A percentile compares a stretch with the other conserved stretches of the same genome.
phyloP scores from a whole-genome alignment of 306 rosid species.

The Lathyrus tuberosus region DNA sequence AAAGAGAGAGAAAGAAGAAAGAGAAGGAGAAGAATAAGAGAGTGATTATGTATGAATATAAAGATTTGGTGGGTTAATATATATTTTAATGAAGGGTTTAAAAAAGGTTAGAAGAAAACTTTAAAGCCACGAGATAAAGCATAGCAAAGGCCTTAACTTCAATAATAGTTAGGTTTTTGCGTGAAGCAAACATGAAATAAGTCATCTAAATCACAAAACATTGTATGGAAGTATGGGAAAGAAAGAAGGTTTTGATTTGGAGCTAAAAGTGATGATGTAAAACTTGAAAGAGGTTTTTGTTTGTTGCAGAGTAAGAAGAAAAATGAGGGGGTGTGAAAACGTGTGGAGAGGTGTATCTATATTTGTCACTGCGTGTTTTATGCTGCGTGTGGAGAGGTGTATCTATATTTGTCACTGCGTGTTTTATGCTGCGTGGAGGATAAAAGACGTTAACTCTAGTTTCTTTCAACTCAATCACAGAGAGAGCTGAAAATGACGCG shows the following conservation, averaged over 20 bases:
- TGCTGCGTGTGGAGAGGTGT: slow-evolving; percentile 72
- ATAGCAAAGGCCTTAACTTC: slow-evolving; percentile 69
- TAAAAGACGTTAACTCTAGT: slow-evolving; percentile 80
- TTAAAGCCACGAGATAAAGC: slow-evolving; percentile 93
- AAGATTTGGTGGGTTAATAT: slow-evolving; percentile 59
- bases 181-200: slow-evolving; percentile 96
- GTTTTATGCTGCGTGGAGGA: slow-evolving; percentile 93
- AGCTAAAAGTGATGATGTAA: slow-evolving; percentile 43
- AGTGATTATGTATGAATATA: slow-evolving; percentile 33
- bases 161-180: slow-evolving; percentile 75
- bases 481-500: slow-evolving; percentile 61
- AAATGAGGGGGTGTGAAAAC: slow-evolving; percentile 40
- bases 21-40: slow-evolving; percentile 7
- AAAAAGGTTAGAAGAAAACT: slow-evolving; percentile 52
- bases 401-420: slow-evolving; percentile 69
- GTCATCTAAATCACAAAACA: slow-evolving; percentile 42
- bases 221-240: slow-evolving; percentile 25
- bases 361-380: slow-evolving; percentile 78
- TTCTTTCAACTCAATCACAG: slow-evolving; percentile 40
- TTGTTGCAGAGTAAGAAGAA: slow-evolving; percentile 19
- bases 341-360: slow-evolving; percentile 56
- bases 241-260: slow-evolving; percentile 35
- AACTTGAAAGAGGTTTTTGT: slow-evolving; percentile 45
- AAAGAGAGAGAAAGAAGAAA: neutral
- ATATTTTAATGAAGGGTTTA: slow-evolving; percentile 44